These are phyloP conservation scores for Fusarium redolens DNA, from an alignment of 2,329 filamentous ascomycete genomes.

Conservation along the genomic window DNA sequence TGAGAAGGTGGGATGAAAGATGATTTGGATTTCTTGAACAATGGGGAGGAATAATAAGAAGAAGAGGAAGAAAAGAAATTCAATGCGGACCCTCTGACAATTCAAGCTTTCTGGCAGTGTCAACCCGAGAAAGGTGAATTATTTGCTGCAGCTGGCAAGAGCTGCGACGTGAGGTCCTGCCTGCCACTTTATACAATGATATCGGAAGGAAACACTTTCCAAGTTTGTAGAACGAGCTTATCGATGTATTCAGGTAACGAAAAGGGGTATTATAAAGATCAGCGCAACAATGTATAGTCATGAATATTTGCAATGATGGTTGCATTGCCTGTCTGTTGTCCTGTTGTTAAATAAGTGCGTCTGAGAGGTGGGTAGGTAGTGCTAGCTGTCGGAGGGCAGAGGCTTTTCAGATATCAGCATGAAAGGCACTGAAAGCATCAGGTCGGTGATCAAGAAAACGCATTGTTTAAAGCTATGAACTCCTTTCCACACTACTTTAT, in stretches of 20 bases:
- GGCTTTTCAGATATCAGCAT: neutral
- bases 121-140: neutral
- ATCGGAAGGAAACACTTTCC: neutral
- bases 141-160: constrained; percentile 16
- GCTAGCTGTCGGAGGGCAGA: neutral
- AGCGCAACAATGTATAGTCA: neutral
- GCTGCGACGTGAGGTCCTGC: neutral
- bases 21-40: neutral
- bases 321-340: no score
- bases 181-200: neutral
- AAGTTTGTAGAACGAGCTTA: neutral
- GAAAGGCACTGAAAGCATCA: neutral
- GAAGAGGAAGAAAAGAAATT: neutral
- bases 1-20: constrained; percentile 25
- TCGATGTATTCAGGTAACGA: neutral
- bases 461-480: neutral
- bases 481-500: neutral
- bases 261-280: neutral
- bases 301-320: neutral
- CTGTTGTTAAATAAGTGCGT: neutral
- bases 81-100: neutral
- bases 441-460: no score
- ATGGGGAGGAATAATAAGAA: neutral
- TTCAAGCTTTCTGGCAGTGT: neutral
- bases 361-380: neutral